Evolutionary conservation across 2,329 filamentous ascomycete genomes (phyloP).

Genomic region (Coleophoma eucalyptorum): DNA sequence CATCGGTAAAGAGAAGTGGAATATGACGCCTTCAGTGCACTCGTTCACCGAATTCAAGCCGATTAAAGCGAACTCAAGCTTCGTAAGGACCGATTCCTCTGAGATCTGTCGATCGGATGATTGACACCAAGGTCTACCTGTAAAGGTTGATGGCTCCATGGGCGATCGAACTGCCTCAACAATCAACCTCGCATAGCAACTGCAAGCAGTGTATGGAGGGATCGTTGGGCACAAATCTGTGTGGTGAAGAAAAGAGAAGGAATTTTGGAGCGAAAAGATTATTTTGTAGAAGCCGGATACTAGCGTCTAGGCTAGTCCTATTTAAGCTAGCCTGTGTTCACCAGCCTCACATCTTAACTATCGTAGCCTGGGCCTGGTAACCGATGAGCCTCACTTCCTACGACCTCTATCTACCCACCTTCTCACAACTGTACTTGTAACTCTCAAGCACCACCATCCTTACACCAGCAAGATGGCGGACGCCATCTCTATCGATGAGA

Average conservation of each 20-base stretch:
- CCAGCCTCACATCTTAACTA: too few relatives aligned
- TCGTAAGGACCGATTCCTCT: slow-evolving; percentile 65
- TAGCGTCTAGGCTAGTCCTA: not conserved
- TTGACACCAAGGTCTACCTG: slow-evolving; percentile 63
- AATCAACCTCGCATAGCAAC: slow-evolving; percentile 63
- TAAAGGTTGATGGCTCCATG: slow-evolving; percentile 68
- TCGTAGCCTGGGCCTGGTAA: too few relatives aligned
- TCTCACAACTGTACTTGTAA: not conserved
- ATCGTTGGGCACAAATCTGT: slow-evolving; percentile 85
- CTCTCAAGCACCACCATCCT: not conserved
- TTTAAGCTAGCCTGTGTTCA: not conserved
- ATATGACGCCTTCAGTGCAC: slow-evolving; percentile 71
- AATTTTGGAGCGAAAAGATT: slow-evolving; percentile 24
- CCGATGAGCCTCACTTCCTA: not conserved
- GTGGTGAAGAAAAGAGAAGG: slow-evolving; percentile 36
- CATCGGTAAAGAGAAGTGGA: slow-evolving; percentile 84
- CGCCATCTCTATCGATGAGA: slow-evolving; percentile 81
- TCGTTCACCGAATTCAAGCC: slow-evolving; percentile 63
- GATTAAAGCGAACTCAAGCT: slow-evolving; percentile 65
- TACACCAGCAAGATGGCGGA: slow-evolving; percentile 35
- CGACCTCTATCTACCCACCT: not conserved
- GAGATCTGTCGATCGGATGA: slow-evolving; percentile 94
- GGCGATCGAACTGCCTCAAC: slow-evolving; percentile 80
- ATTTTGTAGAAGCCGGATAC: slow-evolving; percentile 11
- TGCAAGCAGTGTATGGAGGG: slow-evolving; percentile 65